These are phyloP conservation scores for Pythium apleroticum DNA, from an alignment of 352 stramenopile genomes.

Conservation along the genomic window DNA sequence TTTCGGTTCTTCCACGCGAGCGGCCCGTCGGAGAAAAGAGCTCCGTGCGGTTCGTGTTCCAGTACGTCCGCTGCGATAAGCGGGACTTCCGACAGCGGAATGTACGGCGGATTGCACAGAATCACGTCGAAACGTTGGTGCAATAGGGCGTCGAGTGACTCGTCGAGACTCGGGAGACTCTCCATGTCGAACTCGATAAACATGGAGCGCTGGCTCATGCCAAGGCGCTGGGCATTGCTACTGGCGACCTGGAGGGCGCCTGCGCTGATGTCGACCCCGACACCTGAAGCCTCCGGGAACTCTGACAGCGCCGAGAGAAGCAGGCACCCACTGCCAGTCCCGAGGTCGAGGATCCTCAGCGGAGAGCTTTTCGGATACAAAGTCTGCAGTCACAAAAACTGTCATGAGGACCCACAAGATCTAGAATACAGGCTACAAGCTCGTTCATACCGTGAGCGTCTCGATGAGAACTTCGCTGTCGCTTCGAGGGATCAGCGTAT, in stretches of 20 bases:
- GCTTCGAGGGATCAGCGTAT: slow-evolving; percentile 78
- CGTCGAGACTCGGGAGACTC: slow-evolving; percentile 11
- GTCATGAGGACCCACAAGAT: not conserved
- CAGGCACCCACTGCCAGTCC: slow-evolving; percentile 69
- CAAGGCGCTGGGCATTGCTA: slow-evolving; percentile 40
- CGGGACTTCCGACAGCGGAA: slow-evolving; percentile 47
- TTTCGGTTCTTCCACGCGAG: slow-evolving; percentile 9
- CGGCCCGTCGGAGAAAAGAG: slow-evolving; percentile 62
- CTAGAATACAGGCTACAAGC: not conserved
- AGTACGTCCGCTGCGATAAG: slow-evolving; percentile 64
- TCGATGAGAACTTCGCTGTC: slow-evolving; percentile 84
- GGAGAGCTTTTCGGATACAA: slow-evolving; percentile 38
- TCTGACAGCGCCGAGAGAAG: slow-evolving; percentile 60
- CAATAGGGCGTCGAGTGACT: slow-evolving; percentile 8
- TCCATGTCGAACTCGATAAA: slow-evolving; percentile 43
- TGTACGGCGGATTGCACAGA: slow-evolving; percentile 77
- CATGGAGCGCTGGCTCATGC: slow-evolving; percentile 15
- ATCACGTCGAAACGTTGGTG: slow-evolving; percentile 62
- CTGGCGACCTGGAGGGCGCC: slow-evolving; percentile 51
- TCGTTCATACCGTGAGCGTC: slow-evolving; percentile 47
- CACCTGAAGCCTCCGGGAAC: slow-evolving; percentile 51
- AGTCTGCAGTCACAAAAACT: slow-evolving; percentile 21
- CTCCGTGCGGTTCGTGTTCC: slow-evolving; percentile 65
- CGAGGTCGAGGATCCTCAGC: slow-evolving; percentile 65
- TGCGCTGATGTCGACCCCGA: slow-evolving; percentile 61